These are phyloP conservation scores for Gnomoniopsis smithogilvyi DNA, from an alignment of 2,329 filamentous ascomycete species.

Conservation along the genomic window DNA sequence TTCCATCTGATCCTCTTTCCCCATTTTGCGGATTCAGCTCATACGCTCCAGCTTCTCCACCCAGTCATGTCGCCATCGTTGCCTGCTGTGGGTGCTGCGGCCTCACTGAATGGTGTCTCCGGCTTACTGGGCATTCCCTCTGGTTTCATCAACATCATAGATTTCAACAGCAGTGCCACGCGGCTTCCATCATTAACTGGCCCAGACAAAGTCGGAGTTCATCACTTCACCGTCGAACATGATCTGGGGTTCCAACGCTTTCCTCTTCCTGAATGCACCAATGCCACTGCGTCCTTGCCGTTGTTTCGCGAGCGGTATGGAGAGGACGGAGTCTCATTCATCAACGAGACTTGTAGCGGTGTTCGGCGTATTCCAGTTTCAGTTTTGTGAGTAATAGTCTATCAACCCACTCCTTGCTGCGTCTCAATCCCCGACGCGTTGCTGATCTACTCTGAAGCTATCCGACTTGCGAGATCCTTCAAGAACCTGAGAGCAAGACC, in stretches of 20 bases:
- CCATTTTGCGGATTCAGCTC: background rate
- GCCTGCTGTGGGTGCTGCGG: background rate
- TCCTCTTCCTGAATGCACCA: background rate
- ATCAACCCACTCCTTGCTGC: background rate
- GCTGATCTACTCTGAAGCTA: slow-evolving; percentile 12
- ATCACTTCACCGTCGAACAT: background rate
- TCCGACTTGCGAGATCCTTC: slow-evolving; percentile 4
- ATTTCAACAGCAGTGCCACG: slow-evolving; percentile 5
- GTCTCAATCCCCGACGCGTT: background rate
- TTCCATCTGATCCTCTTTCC: background rate
- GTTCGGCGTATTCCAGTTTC: slow-evolving; percentile 4
- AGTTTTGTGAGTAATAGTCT: slow-evolving; percentile 10
- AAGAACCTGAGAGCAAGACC: background rate
- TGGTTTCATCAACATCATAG: background rate
- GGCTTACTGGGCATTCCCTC: background rate
- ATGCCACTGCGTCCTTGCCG: background rate
- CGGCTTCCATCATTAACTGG: background rate
- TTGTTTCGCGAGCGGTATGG: background rate
- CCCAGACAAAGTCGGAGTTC: background rate
- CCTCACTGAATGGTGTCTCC: background rate
- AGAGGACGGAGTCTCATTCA: background rate
- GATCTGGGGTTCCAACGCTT: background rate
- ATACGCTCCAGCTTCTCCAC: background rate
- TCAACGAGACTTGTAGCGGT: background rate
- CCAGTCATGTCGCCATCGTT: slow-evolving; percentile 10